Base-by-base conservation (phyloP, 2,329 filamentous ascomycete genomes). In the Penicillium vulpinum region DNA sequence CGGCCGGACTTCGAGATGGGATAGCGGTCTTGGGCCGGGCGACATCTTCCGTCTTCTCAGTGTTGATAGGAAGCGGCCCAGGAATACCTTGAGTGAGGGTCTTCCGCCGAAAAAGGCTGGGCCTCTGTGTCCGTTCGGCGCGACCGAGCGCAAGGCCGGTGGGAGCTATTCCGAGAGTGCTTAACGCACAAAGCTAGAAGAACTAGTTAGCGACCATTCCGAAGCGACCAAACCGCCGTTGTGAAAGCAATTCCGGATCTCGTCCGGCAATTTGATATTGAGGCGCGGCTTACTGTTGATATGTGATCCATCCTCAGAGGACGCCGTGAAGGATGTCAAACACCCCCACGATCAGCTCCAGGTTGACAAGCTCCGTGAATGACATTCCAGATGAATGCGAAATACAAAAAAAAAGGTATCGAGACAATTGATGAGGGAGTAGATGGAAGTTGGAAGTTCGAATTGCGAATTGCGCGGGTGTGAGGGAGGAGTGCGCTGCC, bases 111-210 rank as follows among this genome's bases (percentile, higher is more conserved):
- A 64, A 66, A 43, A 62, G 56, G 24, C 64, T 61, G 54, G 66
- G 51, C 60, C 73, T 72, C 57, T 72, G 66, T 58, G 73, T 62
- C 58, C 70, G 72, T 65, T 81, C 76, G 55, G 78, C 77, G 64
- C 80, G 81, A 67, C 81, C 83, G 66, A 86, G 77, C 54, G 82
- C 81, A 62, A 84, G 77, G 59, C 85, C 85, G 56, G 84, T 77
- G 55, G 82, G 80, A 63, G 84, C 85, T 63, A 85, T 79, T 71
- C 83, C 83, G 74, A 86, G 77, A 67, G 83, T 85, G 77, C 83
- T 83, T 71, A 84, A 77, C 68, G 85, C 85, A 83, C 83, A 85
- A 67, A 87, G 80, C 84, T 86, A 65, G 35, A 26, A 5, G 36
- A 36, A 29, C 39, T 9, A 29, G 49, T 67, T 47, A 65, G 60